A percentile compares a stretch with the other conserved stretches of the same genome.
These are phyloP conservation scores for Akebia trifoliata DNA, from an alignment of 164 flowering plant species.

Conservation along the genomic window DNA sequence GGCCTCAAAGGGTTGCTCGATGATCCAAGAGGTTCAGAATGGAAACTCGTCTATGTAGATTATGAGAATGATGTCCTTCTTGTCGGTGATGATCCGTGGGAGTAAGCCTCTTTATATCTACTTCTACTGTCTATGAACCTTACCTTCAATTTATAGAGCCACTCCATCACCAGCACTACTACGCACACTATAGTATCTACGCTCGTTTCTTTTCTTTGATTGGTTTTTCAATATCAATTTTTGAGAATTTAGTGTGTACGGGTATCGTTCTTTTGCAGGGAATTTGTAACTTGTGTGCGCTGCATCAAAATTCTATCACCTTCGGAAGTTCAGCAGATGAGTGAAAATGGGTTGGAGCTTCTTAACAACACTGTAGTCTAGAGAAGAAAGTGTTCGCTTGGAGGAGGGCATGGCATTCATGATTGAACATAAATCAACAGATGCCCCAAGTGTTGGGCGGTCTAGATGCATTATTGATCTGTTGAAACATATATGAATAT, in stretches of 20 bases:
- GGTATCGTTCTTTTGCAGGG: constrained; percentile 43
- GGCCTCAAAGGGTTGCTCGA: constrained; percentile 81
- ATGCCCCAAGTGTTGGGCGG: neutral
- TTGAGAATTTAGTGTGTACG: neutral
- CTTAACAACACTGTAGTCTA: constrained; percentile 45
- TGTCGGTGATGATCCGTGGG: constrained; percentile 99
- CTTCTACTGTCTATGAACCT: neutral
- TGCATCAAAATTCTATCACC: constrained; percentile 95
- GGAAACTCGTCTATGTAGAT: constrained; percentile 94
- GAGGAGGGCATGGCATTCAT: neutral
- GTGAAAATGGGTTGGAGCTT: constrained; percentile 87
- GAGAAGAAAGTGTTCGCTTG: constrained; percentile 21
- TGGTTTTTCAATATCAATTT: neutral
- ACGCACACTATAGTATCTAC: too few relatives aligned
- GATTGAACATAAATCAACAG: too few relatives aligned
- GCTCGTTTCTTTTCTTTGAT: too few relatives aligned
- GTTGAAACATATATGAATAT: neutral
- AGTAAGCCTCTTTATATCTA: constrained; percentile 53
- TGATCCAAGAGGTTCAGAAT: constrained; percentile 65
- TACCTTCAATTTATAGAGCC: too few relatives aligned
- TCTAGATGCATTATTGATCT: neutral
- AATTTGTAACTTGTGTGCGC: constrained; percentile 87
- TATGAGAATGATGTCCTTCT: constrained; percentile 94
- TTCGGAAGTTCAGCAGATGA: constrained; percentile 95
- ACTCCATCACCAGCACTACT: too few relatives aligned